phyloP scores from a whole-genome alignment of 768 basidiomycete species.

The Phaffia tasmanica region DNA sequence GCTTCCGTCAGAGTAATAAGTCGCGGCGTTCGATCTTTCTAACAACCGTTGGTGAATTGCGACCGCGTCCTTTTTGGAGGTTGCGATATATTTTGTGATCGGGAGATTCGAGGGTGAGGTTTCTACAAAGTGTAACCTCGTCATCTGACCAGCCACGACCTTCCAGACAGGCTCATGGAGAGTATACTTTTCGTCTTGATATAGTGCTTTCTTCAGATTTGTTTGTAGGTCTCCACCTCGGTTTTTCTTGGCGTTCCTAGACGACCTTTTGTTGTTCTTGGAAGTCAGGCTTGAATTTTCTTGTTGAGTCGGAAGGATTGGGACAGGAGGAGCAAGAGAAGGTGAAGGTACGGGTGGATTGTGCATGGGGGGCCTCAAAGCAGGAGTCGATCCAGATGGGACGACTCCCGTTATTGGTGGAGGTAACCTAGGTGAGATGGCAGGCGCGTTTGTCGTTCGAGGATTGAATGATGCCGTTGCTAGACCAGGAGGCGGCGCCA shows the following conservation, averaged over 20 bases:
- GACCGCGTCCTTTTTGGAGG: conserved; percentile 22
- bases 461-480: neutral
- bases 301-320: too few relatives aligned
- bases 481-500: neutral
- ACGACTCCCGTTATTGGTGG: neutral
- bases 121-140: conserved; percentile 22
- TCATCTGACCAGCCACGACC: conserved; percentile 25
- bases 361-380: too few relatives aligned
- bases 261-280: neutral
- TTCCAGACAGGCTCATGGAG: conserved; percentile 26
- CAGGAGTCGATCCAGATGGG: too few relatives aligned
- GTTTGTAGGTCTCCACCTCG: conserved; percentile 14
- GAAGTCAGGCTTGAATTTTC: too few relatives aligned
- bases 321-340: neutral
- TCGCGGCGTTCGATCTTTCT: conserved; percentile 10
- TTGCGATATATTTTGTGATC: conserved; percentile 26
- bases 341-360: neutral
- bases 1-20: conserved; percentile 24
- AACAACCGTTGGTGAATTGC: conserved; percentile 22
- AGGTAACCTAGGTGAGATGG: neutral
- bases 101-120: conserved; percentile 24
- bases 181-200: conserved; percentile 26
- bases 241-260: neutral
- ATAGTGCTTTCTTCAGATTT: conserved; percentile 18
- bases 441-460: neutral